phyloP scores from a whole-genome alignment of 2,329 filamentous ascomycete species.

The Torrubiellomyces zombiae region DNA sequence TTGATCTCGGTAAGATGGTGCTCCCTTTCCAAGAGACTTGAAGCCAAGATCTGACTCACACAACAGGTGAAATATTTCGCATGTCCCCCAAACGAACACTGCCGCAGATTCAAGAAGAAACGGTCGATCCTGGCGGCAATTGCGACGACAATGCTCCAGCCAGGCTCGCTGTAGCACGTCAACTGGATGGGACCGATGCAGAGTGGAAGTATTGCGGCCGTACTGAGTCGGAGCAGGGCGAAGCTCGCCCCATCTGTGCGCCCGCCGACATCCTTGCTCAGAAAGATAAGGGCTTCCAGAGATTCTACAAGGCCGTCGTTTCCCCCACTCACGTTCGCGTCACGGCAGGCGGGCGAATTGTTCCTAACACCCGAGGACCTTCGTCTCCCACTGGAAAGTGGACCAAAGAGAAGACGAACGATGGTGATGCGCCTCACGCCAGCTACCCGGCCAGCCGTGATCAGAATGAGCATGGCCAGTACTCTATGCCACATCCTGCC shows the following conservation, averaged over 20 bases:
- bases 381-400: slow-evolving; percentile 36
- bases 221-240: slow-evolving; percentile 23
- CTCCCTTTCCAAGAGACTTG: background rate
- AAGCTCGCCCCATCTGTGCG: slow-evolving; percentile 32
- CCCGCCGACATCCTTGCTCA: slow-evolving; percentile 36
- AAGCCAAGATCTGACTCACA: slow-evolving; percentile 3
- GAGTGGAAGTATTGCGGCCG: slow-evolving; percentile 30
- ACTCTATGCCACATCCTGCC: slow-evolving; percentile 11
- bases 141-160: slow-evolving; percentile 2
- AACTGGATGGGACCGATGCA: slow-evolving; percentile 22
- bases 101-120: slow-evolving; percentile 16
- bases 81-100: slow-evolving; percentile 11
- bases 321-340: slow-evolving; percentile 52
- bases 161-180: slow-evolving; percentile 10
- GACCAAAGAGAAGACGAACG: slow-evolving; percentile 21
- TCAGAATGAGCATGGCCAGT: slow-evolving; percentile 8
- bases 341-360: slow-evolving; percentile 49
- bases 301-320: slow-evolving; percentile 51
- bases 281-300: slow-evolving; percentile 47
- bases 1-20: slow-evolving; percentile 21
- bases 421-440: slow-evolving; percentile 2
- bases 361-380: slow-evolving; percentile 42
- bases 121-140: slow-evolving; percentile 3
- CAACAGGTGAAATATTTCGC: slow-evolving; percentile 16
- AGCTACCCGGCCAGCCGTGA: slow-evolving; percentile 1